Evolutionary conservation across 805 yeast species (phyloP), one percentile per base, ranked within the genome.

Genomic region (Cyberlindnera lachancei): DNA sequence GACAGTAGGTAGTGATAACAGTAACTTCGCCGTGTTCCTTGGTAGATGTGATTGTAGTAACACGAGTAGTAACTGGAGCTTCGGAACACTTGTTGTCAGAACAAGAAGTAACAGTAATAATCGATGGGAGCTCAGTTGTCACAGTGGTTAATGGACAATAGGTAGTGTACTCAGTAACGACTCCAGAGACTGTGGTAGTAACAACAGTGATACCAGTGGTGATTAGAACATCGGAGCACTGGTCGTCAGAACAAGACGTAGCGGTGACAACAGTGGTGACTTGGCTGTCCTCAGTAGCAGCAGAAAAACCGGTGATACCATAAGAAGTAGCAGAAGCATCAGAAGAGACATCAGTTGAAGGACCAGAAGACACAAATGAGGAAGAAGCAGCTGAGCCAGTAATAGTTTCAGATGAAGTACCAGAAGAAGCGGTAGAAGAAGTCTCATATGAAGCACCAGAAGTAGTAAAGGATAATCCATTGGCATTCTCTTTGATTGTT

Each of bases 141-240:
- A n/a, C n/a, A n/a, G n/a, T n/a, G n/a, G n/a, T n/a, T n/a, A n/a
- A n/a, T n/a, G 43, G 43, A 36, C 42, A 40, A 37, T 35, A 42
- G 18, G 44, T 42, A 41, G 63, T 59, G 58, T 50, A 55, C 36
- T 48, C 50, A 31, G 63, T 58, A 35, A 55, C 52, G 25, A 45
- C 52, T 44, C 57, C 59, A 48, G 52, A 41, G 13, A 17, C 18
- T 7, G 42, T 38, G 17, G 29, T 23, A 17, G 43, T 39, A 16
- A 42, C 37, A 25, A 35, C 36, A 17, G 42, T n/a, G n/a, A n/a
- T n/a, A n/a, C n/a, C n/a, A n/a, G n/a, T n/a, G n/a, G n/a, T n/a
- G n/a, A n/a, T n/a, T n/a, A n/a, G n/a, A n/a, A n/a, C n/a, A n/a
- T n/a, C n/a, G n/a, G n/a, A n/a, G n/a, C n/a, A n/a, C n/a, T n/a